A percentile compares a stretch with the other conserved stretches of the same genome.
Conservation (phyloP, 2,329 filamentous ascomycete species). For the Fusarium concolor region DNA sequence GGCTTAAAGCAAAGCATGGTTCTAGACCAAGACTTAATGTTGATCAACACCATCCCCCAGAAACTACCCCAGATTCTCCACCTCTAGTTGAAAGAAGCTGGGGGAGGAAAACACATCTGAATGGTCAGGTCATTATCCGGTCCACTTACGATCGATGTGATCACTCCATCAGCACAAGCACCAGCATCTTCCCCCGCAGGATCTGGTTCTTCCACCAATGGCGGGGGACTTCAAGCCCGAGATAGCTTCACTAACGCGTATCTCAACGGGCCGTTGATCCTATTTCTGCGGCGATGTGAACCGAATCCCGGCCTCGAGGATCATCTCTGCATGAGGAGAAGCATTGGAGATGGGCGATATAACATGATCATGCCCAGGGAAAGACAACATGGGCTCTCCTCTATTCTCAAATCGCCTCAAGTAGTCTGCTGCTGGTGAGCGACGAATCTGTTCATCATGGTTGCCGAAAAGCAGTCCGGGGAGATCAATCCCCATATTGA, state of each 20-base stretch:
- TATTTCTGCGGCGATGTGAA: conserved; percentile 27
- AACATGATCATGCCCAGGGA: conserved; percentile 6
- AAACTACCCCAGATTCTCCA: conserved; percentile 44
- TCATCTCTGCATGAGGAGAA: conserved; percentile 22
- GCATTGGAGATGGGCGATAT: conserved; percentile 13
- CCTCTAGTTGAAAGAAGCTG: conserved; percentile 12
- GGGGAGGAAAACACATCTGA: conserved; percentile 27
- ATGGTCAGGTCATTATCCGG: conserved; percentile 40
- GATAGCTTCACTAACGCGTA: conserved; percentile 12
- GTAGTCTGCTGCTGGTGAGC: conserved; percentile 16
- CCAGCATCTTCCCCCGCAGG: conserved; percentile 19
- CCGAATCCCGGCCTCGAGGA: conserved; percentile 6
- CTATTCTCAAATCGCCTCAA: not conserved
- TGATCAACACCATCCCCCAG: conserved; percentile 25
- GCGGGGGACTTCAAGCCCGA: not conserved
- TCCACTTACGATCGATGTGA: conserved; percentile 34
- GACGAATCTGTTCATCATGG: conserved; percentile 29
- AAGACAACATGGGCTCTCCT: not conserved
- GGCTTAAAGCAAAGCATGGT: not conserved
- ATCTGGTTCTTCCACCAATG: conserved; percentile 48
- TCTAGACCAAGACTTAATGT: conserved; percentile 8
- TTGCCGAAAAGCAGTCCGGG: conserved; percentile 36
- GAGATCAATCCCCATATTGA: conserved; percentile 47
- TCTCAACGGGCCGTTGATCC: conserved; percentile 43
- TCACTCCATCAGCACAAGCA: not conserved